Evolutionary conservation across 768 basidiomycete genomes (phyloP), one percentile per base, ranked within the genome.

Genomic region (Roridomyces roridus): DNA sequence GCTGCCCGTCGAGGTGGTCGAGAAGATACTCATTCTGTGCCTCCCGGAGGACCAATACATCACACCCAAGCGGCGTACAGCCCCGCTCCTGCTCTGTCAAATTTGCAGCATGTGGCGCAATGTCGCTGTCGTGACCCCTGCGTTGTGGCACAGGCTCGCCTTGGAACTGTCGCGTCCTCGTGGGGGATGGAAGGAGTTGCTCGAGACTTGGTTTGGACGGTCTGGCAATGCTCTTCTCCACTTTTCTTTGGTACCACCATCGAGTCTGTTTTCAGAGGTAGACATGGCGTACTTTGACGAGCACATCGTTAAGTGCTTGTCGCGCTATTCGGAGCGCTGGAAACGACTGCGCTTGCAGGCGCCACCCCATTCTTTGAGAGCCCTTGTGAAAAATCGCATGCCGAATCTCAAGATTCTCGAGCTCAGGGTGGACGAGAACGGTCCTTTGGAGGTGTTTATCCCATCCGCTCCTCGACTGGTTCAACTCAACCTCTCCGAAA

Each of bases 361-460:
- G 42, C 61, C 43, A 18, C 31, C 48, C 24, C 12, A 46, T 10
- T 17, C 55, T 12, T 39, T 59, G 31, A 40, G 48, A 20, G 42
- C 41, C 25, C 49, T 65, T 41, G 55, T 66, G 29, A 58, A 56
- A 23, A 49, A 21, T 5, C 31, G 45, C 2, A 50, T 64, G 36
- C 66, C 68, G 17, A 23, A 51, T 15, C 51, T 69, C 14, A 57
- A 65, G 24, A 57, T 52, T 10, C 47, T 69, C 9, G 63, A 62
- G 47, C 23, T 65, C 43, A 42, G 18, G 17, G 74, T 76, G 29
- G 78, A n/a, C n/a, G n/a, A 71, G 2, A 71, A 24, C 23, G 15
- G 14, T 8, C 18, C 3, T 9, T 9, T 48, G 7, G 45, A 40
- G 11, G 14, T 58, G 17, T 55, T 51, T 23, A 3, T 62, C 29